Evolutionary conservation across 495 filamentous ascomycete species (phyloP), one percentile per base, ranked within the genome.

Genomic region (Poronia punctata): DNA sequence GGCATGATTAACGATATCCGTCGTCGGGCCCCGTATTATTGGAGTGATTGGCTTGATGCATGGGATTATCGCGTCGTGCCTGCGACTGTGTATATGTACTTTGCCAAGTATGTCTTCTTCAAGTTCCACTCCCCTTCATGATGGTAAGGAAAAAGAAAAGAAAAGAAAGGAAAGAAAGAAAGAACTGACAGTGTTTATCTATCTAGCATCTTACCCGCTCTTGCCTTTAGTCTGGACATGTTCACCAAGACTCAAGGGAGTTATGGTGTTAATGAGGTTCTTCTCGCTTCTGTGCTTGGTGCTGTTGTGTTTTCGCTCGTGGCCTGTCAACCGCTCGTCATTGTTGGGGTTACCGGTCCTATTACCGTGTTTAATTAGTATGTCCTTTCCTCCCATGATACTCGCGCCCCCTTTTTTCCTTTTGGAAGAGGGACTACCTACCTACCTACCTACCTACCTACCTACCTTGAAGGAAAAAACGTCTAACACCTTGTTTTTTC

Each of bases 291-390:
- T 11, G 84, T 88, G 16, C 67, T 89, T 17, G 86, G 82, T 2
- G 72, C 84, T 12, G 74, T 87, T 2, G 85, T 89, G 0, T 92
- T 92, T 52, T 67, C 81, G 5, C 47, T 89, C 10, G 66, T 84
- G 29, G 80, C 84, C 2, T 84, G 83, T 20, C 86, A 92, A 57
- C 86, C 86, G 21, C 55, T 92, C 50, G 81, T 85, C 15, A 93
- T 94, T 64, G 88, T 95, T 16, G 88, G 88, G 25, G 85, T 94
- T n/a, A 89, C 86, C 29, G 86, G 85, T 24, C 85, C 85, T 10
- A 90, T 90, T 45, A 87, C 85, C 11, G 84, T 90, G 14, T 90
- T 90, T 49, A 90, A 88, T 52, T 88, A 88, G 67, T 72, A 61
- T 4, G 58, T 45, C n/a, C n/a, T n/a, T n/a, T n/a, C n/a, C 53